phyloP scores from a whole-genome alignment of 1,284 basidiomycete species.

The Termitomyces sp. region DNA sequence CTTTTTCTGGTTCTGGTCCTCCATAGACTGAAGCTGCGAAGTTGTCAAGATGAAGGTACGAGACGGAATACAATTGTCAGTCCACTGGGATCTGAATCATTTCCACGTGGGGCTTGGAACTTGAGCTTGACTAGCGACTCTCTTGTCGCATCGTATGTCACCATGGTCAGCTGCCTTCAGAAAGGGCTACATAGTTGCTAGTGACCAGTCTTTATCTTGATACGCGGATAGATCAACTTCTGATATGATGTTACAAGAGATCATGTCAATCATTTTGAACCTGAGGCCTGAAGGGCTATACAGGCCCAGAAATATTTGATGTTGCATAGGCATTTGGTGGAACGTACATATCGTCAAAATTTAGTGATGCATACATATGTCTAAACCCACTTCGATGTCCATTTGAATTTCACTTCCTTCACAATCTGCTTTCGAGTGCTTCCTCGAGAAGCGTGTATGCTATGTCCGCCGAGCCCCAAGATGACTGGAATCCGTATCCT shows the following conservation, averaged over 20 bases:
- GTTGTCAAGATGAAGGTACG: background rate
- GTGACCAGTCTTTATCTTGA: background rate
- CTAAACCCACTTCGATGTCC: background rate
- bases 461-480: constrained; percentile 64
- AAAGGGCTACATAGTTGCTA: background rate
- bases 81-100: background rate
- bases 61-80: background rate
- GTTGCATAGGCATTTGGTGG: background rate
- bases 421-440: constrained; percentile 25
- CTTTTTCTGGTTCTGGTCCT: constrained; percentile 7
- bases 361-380: background rate
- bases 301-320: background rate
- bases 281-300: background rate
- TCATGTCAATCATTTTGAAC: background rate
- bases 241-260: background rate
- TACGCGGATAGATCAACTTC: background rate
- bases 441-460: constrained; percentile 52
- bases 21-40: background rate
- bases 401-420: background rate
- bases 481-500: constrained; percentile 69
- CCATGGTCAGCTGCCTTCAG: background rate
- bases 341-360: background rate
- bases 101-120: background rate
- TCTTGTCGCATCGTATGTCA: background rate
- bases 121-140: no score